Evolutionary conservation across 495 filamentous ascomycete species (phyloP).

Genomic region (Daldinia bambusicola): DNA sequence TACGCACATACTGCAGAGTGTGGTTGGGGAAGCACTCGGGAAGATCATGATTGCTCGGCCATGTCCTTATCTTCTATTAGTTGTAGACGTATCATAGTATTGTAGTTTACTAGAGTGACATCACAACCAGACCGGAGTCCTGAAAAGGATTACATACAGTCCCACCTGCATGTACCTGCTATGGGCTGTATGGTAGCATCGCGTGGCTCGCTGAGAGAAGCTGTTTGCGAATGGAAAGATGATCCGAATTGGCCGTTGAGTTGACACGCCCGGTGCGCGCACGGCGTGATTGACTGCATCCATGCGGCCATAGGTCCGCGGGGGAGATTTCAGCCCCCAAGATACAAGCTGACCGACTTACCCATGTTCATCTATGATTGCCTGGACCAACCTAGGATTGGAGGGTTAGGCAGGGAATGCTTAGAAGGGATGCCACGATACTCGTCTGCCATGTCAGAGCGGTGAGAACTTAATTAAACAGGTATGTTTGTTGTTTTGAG

Average conservation of each 20-base stretch:
- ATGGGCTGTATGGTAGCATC: conserved; percentile 29
- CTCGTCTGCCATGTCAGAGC: conserved; percentile 9
- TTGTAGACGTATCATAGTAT: not conserved
- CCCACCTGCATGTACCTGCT: conserved; percentile 14
- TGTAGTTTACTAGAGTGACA: conserved; percentile 22
- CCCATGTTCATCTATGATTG: conserved; percentile 17
- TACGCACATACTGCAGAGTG: conserved; percentile 19
- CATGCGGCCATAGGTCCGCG: conserved; percentile 15
- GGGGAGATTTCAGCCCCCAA: conserved; percentile 29
- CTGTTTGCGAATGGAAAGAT: conserved; percentile 43
- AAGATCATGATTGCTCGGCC: conserved; percentile 31
- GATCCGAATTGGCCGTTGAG: conserved; percentile 25
- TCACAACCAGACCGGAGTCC: conserved; percentile 16
- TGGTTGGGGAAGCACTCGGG: conserved; percentile 20
- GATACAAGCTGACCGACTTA: conserved; percentile 24
- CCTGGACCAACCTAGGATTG: conserved; percentile 3
- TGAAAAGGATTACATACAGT: conserved; percentile 9
- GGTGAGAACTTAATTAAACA: conserved; percentile 19
- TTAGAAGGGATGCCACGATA: conserved; percentile 17
- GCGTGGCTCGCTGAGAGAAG: conserved; percentile 42
- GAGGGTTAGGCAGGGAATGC: not conserved
- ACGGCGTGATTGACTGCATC: conserved; percentile 10
- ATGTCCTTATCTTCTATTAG: not conserved
- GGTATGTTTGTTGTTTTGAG: conserved; percentile 6
- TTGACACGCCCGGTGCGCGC: conserved; percentile 4